These are phyloP conservation scores for Botrytis tulipae DNA, from an alignment of 2,329 filamentous ascomycete species.

Conservation along the genomic window DNA sequence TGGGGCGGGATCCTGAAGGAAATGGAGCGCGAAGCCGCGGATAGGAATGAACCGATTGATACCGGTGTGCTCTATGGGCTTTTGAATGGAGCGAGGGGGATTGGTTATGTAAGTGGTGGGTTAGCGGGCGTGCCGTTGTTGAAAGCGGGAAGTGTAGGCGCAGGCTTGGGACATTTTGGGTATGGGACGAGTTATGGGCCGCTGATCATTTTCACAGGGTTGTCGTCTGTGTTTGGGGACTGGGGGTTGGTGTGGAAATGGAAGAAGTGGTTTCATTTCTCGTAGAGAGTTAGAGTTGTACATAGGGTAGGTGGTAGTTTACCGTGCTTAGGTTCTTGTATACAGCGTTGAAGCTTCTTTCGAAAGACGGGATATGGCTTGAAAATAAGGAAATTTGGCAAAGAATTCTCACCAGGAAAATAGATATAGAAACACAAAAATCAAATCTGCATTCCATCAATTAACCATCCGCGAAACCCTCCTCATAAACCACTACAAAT, in stretches of 20 bases:
- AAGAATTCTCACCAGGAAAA: background rate
- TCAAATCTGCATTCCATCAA: background rate
- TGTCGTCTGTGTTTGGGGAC: background rate
- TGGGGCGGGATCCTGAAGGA: background rate
- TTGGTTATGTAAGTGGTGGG: background rate
- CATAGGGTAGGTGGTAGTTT: background rate
- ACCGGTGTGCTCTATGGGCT: background rate
- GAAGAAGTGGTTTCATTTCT: background rate
- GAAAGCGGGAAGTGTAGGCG: background rate
- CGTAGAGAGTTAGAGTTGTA: background rate
- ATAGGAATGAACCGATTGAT: background rate
- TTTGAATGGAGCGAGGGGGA: background rate
- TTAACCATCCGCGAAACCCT: background rate
- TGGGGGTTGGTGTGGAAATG: background rate
- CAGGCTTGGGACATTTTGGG: background rate
- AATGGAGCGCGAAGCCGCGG: background rate
- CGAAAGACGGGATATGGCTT: background rate
- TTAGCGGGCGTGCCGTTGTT: background rate
- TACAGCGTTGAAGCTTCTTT: background rate
- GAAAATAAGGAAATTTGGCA: background rate
- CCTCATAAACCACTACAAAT: accelerated
- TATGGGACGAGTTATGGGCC: background rate
- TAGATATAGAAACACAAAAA: background rate
- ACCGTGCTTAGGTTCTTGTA: background rate
- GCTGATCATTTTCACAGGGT: background rate